A percentile compares a stretch with the other conserved stretches of the same genome.
phyloP scores from a whole-genome alignment of 2,329 filamentous ascomycete genomes.

The Stagonosporopsis chrysanthemi region DNA sequence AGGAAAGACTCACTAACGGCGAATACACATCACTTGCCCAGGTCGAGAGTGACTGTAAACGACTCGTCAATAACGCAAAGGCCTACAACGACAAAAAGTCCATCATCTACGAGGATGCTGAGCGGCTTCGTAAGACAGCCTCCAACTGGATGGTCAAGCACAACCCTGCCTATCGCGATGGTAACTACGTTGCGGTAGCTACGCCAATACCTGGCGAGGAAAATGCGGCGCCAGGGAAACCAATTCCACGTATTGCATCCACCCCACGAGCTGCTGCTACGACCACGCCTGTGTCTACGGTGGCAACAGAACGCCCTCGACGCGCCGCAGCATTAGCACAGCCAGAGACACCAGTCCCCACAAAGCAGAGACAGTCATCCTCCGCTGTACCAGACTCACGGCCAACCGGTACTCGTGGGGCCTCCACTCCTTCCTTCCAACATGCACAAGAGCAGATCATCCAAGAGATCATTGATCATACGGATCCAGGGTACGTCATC shows the following conservation, averaged over 20 bases:
- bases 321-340: conserved; percentile 40
- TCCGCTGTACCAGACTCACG: conserved; percentile 33
- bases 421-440: conserved; percentile 67
- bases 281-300: conserved; percentile 28
- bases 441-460: conserved; percentile 87
- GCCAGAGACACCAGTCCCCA: conserved; percentile 43
- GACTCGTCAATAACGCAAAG: conserved; percentile 87
- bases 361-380: conserved; percentile 42
- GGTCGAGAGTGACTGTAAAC: conserved; percentile 85
- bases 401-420: conserved; percentile 47
- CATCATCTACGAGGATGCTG: conserved; percentile 80
- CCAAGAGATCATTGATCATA: conserved; percentile 72
- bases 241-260: conserved; percentile 37
- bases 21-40: conserved; percentile 75
- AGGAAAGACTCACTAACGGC: conserved; percentile 70
- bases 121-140: conserved; percentile 83
- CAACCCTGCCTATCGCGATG: conserved; percentile 80
- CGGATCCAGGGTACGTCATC: conserved; percentile 58
- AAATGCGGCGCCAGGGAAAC: conserved; percentile 40
- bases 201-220: conserved; percentile 73
- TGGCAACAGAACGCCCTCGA: conserved; percentile 39
- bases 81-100: conserved; percentile 79
- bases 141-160: conserved; percentile 88
- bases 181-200: conserved; percentile 71
- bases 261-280: conserved; percentile 37